Conservation (phyloP, 2,329 filamentous ascomycete species). For the Didymella pinodella region DNA sequence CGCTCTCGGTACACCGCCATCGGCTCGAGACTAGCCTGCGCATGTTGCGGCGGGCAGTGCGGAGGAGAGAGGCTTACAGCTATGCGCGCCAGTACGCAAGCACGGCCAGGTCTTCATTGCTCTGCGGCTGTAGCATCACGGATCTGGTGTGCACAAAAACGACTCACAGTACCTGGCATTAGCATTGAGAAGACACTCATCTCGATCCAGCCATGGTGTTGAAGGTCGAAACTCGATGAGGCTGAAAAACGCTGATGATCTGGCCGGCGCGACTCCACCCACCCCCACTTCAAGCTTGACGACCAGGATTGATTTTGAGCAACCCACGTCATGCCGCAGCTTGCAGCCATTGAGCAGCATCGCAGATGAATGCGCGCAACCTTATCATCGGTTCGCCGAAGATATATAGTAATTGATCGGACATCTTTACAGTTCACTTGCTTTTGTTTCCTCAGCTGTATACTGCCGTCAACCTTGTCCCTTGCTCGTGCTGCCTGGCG, state of each 20-base stretch:
- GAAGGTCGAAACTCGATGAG: slow-evolving; percentile 2
- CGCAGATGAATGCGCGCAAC: slow-evolving; percentile 9
- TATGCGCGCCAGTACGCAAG: background rate
- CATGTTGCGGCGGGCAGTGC: background rate
- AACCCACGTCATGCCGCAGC: slow-evolving; percentile 23
- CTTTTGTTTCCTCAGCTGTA: slow-evolving; percentile 5
- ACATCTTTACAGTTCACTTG: slow-evolving; percentile 2
- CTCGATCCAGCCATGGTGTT: slow-evolving; percentile 18
- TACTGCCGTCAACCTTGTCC: slow-evolving; percentile 1
- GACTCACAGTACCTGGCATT: background rate
- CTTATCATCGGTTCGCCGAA: slow-evolving; percentile 20
- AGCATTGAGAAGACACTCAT: background rate
- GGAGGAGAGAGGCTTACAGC: background rate
- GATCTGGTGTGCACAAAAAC: no score
- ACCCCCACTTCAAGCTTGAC: slow-evolving; percentile 14
- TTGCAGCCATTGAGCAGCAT: slow-evolving; percentile 18
- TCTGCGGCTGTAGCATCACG: background rate
- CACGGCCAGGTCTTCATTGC: background rate
- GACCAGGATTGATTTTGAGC: slow-evolving; percentile 10
- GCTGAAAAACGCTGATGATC: slow-evolving; percentile 18
- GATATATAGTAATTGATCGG: slow-evolving; percentile 19
- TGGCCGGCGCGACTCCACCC: slow-evolving; percentile 7
- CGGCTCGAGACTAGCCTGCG: slow-evolving; percentile 8
- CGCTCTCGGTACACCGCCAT: slow-evolving; percentile 2
- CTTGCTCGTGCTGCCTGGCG: slow-evolving; percentile 6